Evolutionary conservation across 2,329 filamentous ascomycete genomes (phyloP).

Genomic region (Sporothrix brunneoviolacea): DNA sequence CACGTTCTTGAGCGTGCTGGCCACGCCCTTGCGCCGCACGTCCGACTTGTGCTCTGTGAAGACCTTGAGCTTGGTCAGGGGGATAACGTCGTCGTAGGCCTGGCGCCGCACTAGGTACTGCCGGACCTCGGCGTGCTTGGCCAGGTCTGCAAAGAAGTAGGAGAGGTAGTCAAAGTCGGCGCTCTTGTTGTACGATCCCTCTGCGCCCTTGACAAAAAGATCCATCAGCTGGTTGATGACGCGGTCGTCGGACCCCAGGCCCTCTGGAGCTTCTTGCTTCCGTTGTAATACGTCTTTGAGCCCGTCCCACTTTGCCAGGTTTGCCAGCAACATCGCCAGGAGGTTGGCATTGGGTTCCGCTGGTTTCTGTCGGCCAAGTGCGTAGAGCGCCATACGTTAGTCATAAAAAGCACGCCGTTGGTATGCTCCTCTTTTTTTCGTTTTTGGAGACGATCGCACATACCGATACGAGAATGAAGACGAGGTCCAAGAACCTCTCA

Average conservation of each 20-base stretch:
- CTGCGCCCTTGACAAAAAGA: constrained; percentile 88
- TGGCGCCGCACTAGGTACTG: constrained; percentile 69
- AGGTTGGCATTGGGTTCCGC: constrained; percentile 79
- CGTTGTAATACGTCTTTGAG: constrained; percentile 62
- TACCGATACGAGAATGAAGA: constrained; percentile 70
- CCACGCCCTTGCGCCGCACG: constrained; percentile 86
- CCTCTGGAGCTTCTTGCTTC: constrained; percentile 60
- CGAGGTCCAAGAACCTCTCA: constrained; percentile 68
- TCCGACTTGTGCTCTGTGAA: constrained; percentile 87
- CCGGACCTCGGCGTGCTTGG: constrained; percentile 70
- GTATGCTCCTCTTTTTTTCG: too few relatives aligned
- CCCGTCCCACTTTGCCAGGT: constrained; percentile 73
- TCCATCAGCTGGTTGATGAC: constrained; percentile 90
- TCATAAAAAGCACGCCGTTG: too few relatives aligned
- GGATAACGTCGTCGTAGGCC: constrained; percentile 75
- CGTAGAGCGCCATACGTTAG: too few relatives aligned
- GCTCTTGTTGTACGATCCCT: constrained; percentile 72
- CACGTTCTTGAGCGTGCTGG: constrained; percentile 89
- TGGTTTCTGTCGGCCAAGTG: constrained; percentile 40
- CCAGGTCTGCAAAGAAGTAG: constrained; percentile 89
- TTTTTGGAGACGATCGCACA: constrained; percentile 30
- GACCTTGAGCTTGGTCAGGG: constrained; percentile 83
- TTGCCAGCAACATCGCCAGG: constrained; percentile 86
- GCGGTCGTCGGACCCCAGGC: constrained; percentile 63
- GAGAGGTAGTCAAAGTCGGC: constrained; percentile 89